Base-by-base conservation (phyloP, 345 rosid genomes). In the Citrus trifoliata region DNA sequence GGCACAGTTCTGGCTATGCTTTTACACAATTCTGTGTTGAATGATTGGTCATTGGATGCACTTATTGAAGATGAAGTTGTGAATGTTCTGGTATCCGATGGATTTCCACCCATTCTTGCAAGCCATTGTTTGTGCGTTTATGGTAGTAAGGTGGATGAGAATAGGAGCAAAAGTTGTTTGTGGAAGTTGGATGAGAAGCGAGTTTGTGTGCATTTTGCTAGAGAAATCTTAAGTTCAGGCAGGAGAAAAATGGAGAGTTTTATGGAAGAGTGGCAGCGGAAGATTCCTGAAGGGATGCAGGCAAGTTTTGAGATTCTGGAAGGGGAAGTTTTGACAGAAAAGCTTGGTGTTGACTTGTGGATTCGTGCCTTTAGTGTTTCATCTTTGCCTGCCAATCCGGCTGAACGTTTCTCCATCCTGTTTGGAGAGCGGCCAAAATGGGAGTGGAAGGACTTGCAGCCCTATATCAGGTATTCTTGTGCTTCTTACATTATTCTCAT, bases 371-470 rank as follows among this genome's bases (percentile, higher is more conserved):
- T 90, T 58, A 92, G 97, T 5, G 89, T 88, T 6, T 86, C 90
- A 13, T 91, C 91, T 10, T 80, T 95, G 82, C 95, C 99, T 2
- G 88, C 86, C 24, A 87, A 86, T 71, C 98, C 99, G 30, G 83
- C 92, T 14, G 95, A 92, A 68, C 87, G 98, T 10, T 95, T 95
- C 70, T 58, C 88, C 0, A 59, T 82, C 71, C 90, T 95, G n/a
- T 93, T 95, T 80, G 88, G 80, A 70, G 92, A 91, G 75, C 88
- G 95, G 64, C 51, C 90, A 37, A 96, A 85, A 85, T 94, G 99
- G 99, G 97, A 90, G 64, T 84, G 92, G 95, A 94, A 89, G 85
- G 99, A 96, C 78, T 84, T 96, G 56, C 87, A 89, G 84, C 98
- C 98, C 61, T 96, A 89, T 87, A 80, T 93, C 78, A 91, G 98